A percentile compares a stretch with the other conserved stretches of the same genome.
These are phyloP conservation scores for Rhizophagus prolifer DNA, from an alignment of 192 early-diverging fungal species.

Conservation along the genomic window DNA sequence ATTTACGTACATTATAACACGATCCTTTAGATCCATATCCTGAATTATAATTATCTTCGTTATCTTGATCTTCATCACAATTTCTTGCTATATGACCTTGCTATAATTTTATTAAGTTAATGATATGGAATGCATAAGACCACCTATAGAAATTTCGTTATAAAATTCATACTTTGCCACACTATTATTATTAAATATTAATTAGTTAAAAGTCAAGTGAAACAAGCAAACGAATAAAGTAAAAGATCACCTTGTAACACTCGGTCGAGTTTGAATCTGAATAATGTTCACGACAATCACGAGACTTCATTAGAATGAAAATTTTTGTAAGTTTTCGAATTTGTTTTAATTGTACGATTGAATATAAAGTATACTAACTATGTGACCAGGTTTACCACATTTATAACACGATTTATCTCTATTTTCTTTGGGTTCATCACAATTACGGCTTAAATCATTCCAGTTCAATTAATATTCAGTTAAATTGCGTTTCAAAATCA, in stretches of 20 bases:
- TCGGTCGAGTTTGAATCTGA: not conserved
- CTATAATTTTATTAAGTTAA: not conserved
- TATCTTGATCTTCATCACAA: not conserved
- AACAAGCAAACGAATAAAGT: not conserved
- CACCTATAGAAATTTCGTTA: not conserved
- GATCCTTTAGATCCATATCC: not conserved
- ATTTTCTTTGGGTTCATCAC: slow-evolving; percentile 3
- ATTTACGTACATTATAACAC: not conserved
- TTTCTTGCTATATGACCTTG: not conserved
- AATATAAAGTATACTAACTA: not conserved
- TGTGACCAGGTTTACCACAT: not conserved
- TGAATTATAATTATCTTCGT: not conserved
- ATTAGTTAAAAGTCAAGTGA: not conserved
- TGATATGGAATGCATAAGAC: not conserved
- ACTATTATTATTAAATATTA: not conserved
- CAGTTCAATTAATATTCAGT: not conserved
- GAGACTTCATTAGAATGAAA: not conserved
- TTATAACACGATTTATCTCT: not conserved
- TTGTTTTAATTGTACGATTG: not conserved
- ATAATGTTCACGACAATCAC: slow-evolving; percentile 9
- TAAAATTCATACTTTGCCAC: slow-evolving; percentile 5
- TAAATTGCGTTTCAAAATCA: not conserved
- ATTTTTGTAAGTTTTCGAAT: not conserved
- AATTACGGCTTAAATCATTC: slow-evolving; percentile 9
- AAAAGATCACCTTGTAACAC: slow-evolving; percentile 8